Conservation (phyloP, 108 stramenopile species). For the Nitzschia palea region DNA sequence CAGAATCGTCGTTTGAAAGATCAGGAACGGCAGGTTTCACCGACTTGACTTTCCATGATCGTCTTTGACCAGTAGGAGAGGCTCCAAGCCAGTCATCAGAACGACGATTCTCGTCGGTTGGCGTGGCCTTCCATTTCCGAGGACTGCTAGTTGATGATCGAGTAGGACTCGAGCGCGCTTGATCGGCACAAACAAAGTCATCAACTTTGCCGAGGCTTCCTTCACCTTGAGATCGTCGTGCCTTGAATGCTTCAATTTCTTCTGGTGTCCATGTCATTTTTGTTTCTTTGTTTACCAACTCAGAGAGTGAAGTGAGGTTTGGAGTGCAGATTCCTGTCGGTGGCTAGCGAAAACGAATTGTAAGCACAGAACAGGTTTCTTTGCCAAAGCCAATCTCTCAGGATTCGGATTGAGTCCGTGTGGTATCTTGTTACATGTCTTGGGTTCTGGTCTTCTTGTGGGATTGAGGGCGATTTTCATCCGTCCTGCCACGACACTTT, state of each 20-base stretch:
- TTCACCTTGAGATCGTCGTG: background rate
- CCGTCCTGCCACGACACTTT: no score
- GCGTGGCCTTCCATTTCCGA: conserved; percentile 8
- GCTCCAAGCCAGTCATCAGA: background rate
- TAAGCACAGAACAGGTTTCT: no score
- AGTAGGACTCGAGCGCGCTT: background rate
- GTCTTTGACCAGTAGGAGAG: background rate
- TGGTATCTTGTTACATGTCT: no score
- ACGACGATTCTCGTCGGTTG: conserved; percentile 4
- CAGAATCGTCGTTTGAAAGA: no score
- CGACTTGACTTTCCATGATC: conserved; percentile 14
- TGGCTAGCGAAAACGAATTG: no score
- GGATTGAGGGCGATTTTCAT: no score
- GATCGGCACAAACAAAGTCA: background rate
- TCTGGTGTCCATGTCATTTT: conserved; percentile 5
- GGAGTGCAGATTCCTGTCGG: no score
- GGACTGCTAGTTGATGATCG: background rate
- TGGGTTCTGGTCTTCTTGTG: no score
- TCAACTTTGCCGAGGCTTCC: conserved; percentile 5
- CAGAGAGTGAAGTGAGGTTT: no score
- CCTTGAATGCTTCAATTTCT: conserved; percentile 11
- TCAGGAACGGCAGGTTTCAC: conserved; percentile 14
- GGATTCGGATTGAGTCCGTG: no score
- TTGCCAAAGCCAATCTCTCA: no score
- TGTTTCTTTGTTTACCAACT: no score